These are phyloP conservation scores for Suillus paluster DNA, from an alignment of 768 basidiomycete species.

Conservation along the genomic window DNA sequence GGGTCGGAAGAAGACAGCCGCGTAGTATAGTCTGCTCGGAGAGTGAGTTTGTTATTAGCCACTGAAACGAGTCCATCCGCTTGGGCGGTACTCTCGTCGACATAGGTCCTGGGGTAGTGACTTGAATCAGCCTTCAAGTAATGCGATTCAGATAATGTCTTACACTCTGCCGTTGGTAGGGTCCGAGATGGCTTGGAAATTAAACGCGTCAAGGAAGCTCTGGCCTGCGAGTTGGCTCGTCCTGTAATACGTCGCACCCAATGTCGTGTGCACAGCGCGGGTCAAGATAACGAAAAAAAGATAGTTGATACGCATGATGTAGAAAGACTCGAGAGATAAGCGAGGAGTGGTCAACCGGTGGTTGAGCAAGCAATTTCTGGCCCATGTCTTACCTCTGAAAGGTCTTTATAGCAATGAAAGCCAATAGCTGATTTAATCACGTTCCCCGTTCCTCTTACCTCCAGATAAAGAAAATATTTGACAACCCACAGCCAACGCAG, in stretches of 20 bases:
- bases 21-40: constrained; percentile 39
- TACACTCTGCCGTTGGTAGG: constrained; percentile 42
- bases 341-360: background rate
- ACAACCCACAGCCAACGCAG: background rate
- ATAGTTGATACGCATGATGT: background rate
- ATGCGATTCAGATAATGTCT: constrained; percentile 10
- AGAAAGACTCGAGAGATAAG: background rate
- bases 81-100: constrained; percentile 51
- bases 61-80: constrained; percentile 61
- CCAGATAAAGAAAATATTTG: background rate
- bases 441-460: background rate
- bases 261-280: constrained; percentile 14
- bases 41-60: constrained; percentile 41
- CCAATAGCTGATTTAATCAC: background rate
- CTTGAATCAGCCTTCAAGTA: background rate
- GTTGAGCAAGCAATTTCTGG: background rate
- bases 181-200: constrained; percentile 29
- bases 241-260: constrained; percentile 50
- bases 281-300: background rate
- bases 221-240: constrained; percentile 49
- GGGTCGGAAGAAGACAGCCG: constrained; percentile 31
- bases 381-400: background rate
- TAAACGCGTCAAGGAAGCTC: constrained; percentile 48
- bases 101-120: constrained; percentile 42
- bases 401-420: background rate